Base-by-base conservation (phyloP, 2,329 filamentous ascomycete genomes). In the Fusarium chuoi region DNA sequence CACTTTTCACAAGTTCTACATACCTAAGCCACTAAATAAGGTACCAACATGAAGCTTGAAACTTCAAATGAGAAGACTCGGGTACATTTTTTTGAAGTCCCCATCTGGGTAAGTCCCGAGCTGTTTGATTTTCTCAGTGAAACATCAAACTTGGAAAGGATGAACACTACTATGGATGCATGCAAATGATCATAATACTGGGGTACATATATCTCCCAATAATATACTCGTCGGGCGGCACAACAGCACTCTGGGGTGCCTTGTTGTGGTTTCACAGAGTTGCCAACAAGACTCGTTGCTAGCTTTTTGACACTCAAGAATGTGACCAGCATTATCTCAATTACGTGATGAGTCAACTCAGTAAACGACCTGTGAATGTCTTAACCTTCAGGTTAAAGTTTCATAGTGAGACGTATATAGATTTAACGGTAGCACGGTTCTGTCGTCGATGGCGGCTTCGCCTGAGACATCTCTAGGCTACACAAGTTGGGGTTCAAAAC, bases 371-470 rank as follows among this genome's bases (percentile, higher is more conserved):
- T 30, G 18, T 51, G 39, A 59, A 69, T 65, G 45, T 48, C 51
- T 64, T 56, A 57, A 36, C 30, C 24, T 10, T 46, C 39, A 38
- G 24, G 36, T 35, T 38, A 17, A 49, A 18, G 46, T 73, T 73
- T 58, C 48, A 66, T 39, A 24, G 39, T 41, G 42, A 59, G 24
- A 59, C 45, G 52, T 30, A 18, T 22, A 35, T 52, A 30, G 20
- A 42, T 49, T 68, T 70, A 42, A 73, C 59, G 39, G 35, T 45
- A 14, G 41, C 38, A 18, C 49, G 39, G 17, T 39, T 28, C n/a
- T 22, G 20, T 15, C 11, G n/a, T 22, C 8, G 10, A 28, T 18
- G 20, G 35, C 33, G 41, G 33, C 28, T 57, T 18, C 11, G 35
- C 36, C 22, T 44, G 24, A 70, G 36, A 56, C 45, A 45, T 26